Base-by-base conservation (phyloP, 2,329 filamentous ascomycete species). In the Colletotrichum coccodes region DNA sequence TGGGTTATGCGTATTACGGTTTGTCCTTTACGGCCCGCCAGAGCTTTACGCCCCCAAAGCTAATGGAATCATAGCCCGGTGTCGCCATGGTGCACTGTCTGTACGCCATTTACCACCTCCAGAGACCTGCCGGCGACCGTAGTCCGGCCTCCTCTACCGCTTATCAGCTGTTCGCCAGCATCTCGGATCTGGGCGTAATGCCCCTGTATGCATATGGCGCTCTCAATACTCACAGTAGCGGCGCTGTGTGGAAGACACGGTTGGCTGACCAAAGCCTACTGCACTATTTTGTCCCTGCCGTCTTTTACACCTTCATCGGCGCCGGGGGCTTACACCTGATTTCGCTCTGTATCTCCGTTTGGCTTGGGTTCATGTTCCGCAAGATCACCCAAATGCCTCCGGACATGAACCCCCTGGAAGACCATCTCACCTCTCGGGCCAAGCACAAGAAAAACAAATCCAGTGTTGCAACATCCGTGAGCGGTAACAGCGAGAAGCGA, bases 361-460 rank as follows among this genome's bases (percentile, higher is more conserved):
- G 92, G 81, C 85, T 98, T 30, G 89, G 90, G 18, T 78, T 93
- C 60, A 88, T 92, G 73, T 98, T 98, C 88, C 89, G 91, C 46
- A 92, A 92, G 76, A 98, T 98, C 74, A 86, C 90, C 6, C 84
- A 86, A 23, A 87, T 98, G 78, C 95, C 95, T 6, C 95, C 95
- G 0, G 95, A 98, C 76, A 94, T 97, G 92, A 98, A 98, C 77
- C 95, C 95, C 2, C 85, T 98, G 16, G 95, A 98, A 77, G 90
- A 93, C 72, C 91, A 95, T 75, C 83, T 97, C 66, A 98, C 94
- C 1, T 90, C 93, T 12, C 89, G 91, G 28, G 83, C 80, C 65
- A 85, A 81, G 76, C 94, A 97, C 81, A 95, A 94, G 84, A 89
- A 92, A 76, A 95, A 93, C 78, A 89, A 88, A 78, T 87, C 86